A percentile compares a stretch with the other conserved stretches of the same genome.
These are phyloP conservation scores for Lasiodiplodia sp. DNA, from an alignment of 2,329 filamentous ascomycete species.

Conservation along the genomic window DNA sequence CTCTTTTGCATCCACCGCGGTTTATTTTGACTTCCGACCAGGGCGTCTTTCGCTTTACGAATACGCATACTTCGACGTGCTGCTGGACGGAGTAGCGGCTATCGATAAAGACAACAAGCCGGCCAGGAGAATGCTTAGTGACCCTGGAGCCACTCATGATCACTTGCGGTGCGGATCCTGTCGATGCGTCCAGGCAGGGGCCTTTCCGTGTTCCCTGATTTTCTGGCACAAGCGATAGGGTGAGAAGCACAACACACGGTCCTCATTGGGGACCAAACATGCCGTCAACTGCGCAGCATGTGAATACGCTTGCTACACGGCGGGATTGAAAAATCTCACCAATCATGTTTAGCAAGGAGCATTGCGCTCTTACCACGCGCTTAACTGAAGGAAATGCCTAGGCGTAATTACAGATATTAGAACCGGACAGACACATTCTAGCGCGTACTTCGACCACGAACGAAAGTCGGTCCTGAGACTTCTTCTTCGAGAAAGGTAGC, in stretches of 20 bases:
- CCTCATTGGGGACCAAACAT: background rate
- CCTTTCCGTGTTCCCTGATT: background rate
- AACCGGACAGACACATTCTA: no score
- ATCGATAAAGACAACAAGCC: background rate
- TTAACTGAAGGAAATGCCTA: background rate
- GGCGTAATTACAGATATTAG: no score
- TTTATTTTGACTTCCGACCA: background rate
- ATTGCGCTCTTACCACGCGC: background rate
- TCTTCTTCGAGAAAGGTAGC: no score
- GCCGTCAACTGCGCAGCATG: background rate
- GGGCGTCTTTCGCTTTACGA: background rate
- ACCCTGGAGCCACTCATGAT: constrained; percentile 6
- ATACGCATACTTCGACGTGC: background rate
- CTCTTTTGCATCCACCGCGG: background rate
- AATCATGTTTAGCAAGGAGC: background rate
- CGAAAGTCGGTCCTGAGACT: no score
- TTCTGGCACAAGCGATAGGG: background rate
- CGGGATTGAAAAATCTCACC: background rate
- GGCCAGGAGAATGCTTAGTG: constrained; percentile 6
- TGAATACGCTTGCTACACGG: background rate
- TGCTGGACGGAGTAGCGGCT: background rate
- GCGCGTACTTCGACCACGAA: no score
- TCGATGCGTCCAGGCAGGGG: background rate
- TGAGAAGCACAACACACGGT: background rate
- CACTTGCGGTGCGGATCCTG: constrained; percentile 12